phyloP scores from a whole-genome alignment of 768 basidiomycete species.

The Lepiota venenata region DNA sequence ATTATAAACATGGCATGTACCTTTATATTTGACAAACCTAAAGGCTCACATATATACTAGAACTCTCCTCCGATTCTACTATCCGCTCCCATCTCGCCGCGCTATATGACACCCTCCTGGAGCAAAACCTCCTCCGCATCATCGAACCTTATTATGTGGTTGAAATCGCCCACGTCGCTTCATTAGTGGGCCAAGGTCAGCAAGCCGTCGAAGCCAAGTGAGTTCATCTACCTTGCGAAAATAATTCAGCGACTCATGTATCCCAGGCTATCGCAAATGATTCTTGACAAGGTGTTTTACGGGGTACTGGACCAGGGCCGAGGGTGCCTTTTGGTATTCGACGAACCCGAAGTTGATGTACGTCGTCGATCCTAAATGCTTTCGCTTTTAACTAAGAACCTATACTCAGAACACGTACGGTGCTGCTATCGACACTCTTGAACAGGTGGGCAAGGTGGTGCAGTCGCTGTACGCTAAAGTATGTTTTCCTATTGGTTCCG shows the following conservation, averaged over 20 bases:
- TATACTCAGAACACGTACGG: constrained; percentile 73
- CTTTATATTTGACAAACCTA: constrained; percentile 13
- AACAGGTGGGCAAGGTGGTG: constrained; percentile 92
- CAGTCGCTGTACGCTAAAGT: constrained; percentile 88
- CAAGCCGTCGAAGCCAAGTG: constrained; percentile 92
- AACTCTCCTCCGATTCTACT: constrained; percentile 92
- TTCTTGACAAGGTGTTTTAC: constrained; percentile 89
- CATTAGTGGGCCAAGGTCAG: constrained; percentile 79
- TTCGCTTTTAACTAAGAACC: background rate
- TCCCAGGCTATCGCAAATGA: constrained; percentile 91
- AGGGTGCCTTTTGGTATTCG: constrained; percentile 89
- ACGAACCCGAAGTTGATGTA: constrained; percentile 82
- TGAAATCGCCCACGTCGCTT: constrained; percentile 88
- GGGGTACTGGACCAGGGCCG: constrained; percentile 97
- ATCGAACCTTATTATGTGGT: constrained; percentile 95
- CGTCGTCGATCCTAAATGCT: constrained; percentile 26
- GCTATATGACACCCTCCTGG: constrained; percentile 92
- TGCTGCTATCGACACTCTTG: constrained; percentile 85
- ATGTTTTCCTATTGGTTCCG: background rate
- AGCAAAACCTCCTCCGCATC: constrained; percentile 93
- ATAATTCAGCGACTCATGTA: background rate
- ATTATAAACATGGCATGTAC: constrained; percentile 71
- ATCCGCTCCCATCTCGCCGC: constrained; percentile 93
- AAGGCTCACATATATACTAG: constrained; percentile 34
- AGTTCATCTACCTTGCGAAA: constrained; percentile 22